A percentile compares a stretch with the other conserved stretches of the same genome.
Evolutionary conservation across 306 rosid genomes (phyloP).

Genomic region (Acacia melanoxylon): DNA sequence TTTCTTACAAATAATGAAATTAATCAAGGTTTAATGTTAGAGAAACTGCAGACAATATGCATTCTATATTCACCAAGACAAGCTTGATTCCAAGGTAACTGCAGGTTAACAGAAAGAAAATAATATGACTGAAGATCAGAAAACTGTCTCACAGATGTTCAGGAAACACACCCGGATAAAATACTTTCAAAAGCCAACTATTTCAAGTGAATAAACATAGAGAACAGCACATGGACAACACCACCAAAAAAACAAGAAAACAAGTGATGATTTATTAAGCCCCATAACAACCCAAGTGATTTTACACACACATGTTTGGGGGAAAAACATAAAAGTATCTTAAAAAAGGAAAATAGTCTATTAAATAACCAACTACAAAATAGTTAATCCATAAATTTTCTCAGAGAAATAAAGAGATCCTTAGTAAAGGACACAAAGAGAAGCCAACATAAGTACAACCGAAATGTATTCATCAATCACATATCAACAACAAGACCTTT

Average conservation of each 20-base stretch:
- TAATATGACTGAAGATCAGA: not conserved
- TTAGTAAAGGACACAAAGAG: not conserved
- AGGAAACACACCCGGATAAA: not conserved
- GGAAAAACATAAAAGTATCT: not conserved
- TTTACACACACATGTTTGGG: not conserved
- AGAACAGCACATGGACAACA: not conserved
- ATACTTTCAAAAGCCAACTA: not conserved
- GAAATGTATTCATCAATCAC: not conserved
- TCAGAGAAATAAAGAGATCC: not conserved
- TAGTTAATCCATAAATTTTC: not conserved
- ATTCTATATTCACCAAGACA: not conserved
- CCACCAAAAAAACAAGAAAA: too few relatives aligned
- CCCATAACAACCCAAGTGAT: not conserved
- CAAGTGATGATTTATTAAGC: not conserved
- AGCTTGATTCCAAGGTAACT: not conserved
- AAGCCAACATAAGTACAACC: not conserved
- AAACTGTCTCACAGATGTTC: not conserved
- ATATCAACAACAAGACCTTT: not conserved
- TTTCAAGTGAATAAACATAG: not conserved
- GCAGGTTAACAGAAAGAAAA: not conserved
- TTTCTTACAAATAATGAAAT: not conserved
- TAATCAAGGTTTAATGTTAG: not conserved
- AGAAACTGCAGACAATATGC: not conserved
- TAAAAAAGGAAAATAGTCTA: not conserved
- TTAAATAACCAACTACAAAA: not conserved